Evolutionary conservation across 2,329 filamentous ascomycete species (phyloP).

Genomic region (Pyricularia sp.): DNA sequence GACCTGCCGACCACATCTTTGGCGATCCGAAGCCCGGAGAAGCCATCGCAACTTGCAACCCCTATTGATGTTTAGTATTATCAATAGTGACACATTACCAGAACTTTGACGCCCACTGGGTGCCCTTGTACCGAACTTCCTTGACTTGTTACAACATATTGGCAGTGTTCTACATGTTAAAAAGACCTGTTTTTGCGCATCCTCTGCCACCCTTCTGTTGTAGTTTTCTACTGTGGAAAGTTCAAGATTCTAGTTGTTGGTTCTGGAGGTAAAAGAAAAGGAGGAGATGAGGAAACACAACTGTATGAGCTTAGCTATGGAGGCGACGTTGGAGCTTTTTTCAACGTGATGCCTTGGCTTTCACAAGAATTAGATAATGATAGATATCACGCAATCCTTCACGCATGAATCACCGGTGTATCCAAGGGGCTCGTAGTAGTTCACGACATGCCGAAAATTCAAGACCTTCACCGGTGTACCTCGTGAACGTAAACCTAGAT

Average conservation of each 20-base stretch:
- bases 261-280: neutral
- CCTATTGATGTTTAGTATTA: conserved; percentile 17
- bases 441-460: neutral
- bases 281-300: no score
- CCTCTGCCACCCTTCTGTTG: neutral
- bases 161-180: neutral
- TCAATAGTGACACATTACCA: neutral
- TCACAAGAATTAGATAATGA: neutral
- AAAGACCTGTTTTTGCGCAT: neutral
- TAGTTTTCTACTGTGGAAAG: neutral
- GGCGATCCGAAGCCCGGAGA: conserved; percentile 51
- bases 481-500: neutral
- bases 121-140: neutral
- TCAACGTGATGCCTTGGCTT: neutral
- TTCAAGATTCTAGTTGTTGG: neutral
- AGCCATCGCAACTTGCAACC: conserved; percentile 24
- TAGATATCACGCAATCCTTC: neutral
- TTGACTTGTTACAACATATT: neutral
- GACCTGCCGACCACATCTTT: conserved; percentile 26
- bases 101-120: neutral
- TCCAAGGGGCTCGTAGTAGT: neutral
- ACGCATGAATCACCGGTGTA: conserved; percentile 16
- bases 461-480: neutral
- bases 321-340: neutral
- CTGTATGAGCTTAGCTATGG: neutral